A percentile compares a stretch with the other conserved stretches of the same genome.
Conservation (phyloP, 495 filamentous ascomycete genomes). For the Cladorrhinum samala region DNA sequence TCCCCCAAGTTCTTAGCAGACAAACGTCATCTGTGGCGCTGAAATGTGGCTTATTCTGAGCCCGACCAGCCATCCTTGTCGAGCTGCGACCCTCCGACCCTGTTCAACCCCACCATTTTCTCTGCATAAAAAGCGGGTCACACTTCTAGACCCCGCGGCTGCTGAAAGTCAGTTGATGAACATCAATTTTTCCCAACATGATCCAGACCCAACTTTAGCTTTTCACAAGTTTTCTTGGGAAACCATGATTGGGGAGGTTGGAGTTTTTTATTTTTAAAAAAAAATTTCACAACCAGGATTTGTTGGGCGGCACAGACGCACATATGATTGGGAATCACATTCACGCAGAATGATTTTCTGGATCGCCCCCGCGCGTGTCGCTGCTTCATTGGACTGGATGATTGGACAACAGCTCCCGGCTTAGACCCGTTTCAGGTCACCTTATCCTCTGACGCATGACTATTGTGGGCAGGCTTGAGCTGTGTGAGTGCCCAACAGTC, state of each 20-base stretch:
- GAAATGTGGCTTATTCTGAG: conserved; percentile 27
- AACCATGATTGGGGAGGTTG: no score
- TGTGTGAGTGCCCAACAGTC: conserved; percentile 31
- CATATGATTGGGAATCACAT: neutral
- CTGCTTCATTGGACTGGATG: conserved; percentile 22
- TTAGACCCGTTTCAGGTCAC: conserved; percentile 30
- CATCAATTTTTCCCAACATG: neutral
- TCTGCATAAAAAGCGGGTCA: conserved; percentile 4
- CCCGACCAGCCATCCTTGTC: neutral
- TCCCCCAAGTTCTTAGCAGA: neutral
- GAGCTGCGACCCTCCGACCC: neutral
- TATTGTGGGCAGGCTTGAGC: conserved; percentile 15
- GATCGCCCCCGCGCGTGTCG: conserved; percentile 16
- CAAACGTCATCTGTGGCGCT: conserved; percentile 39
- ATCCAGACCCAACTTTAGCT: neutral
- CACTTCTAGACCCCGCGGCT: conserved; percentile 12
- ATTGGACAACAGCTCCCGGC: conserved; percentile 18
- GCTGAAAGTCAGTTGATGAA: neutral
- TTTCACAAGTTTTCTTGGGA: neutral
- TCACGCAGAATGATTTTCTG: neutral
- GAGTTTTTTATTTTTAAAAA: no score
- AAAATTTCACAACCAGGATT: neutral
- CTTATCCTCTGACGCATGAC: conserved; percentile 22
- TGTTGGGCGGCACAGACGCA: no score
- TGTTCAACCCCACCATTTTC: conserved; percentile 7